Conservation (phyloP, 495 filamentous ascomycete species). For the Hypoxylon intermedium region DNA sequence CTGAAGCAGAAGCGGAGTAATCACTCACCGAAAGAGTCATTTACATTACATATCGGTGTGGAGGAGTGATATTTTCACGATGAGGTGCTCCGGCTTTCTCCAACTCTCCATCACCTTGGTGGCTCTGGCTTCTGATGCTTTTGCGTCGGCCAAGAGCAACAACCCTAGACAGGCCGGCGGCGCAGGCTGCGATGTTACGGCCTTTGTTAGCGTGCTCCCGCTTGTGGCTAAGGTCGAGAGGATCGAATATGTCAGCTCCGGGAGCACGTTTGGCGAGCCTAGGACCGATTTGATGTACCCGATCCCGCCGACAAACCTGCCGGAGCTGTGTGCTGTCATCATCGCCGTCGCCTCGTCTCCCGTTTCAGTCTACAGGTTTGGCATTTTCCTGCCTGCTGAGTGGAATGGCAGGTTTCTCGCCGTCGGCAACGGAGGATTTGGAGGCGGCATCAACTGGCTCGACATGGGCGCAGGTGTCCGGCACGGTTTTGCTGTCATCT, state of each 20-base stretch:
- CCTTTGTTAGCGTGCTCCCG: slow-evolving; percentile 39
- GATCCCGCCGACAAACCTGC: slow-evolving; percentile 52
- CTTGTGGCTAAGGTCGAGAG: slow-evolving; percentile 42
- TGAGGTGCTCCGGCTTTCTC: slow-evolving; percentile 32
- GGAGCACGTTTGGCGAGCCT: slow-evolving; percentile 48
- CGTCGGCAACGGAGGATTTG: slow-evolving; percentile 60
- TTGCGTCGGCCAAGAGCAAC: slow-evolving; percentile 4
- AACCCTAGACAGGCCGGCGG: slow-evolving; percentile 7
- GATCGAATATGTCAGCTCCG: slow-evolving; percentile 40
- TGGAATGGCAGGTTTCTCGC: slow-evolving; percentile 61
- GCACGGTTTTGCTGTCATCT: slow-evolving; percentile 60
- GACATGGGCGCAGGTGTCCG: slow-evolving; percentile 56
- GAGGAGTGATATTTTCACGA: slow-evolving; percentile 22
- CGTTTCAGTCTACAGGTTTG: slow-evolving; percentile 54
- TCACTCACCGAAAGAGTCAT: slow-evolving; percentile 25
- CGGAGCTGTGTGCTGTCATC: slow-evolving; percentile 57
- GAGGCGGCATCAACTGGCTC: slow-evolving; percentile 61
- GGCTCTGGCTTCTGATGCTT: slow-evolving; percentile 7
- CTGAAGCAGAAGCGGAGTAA: slow-evolving; percentile 14
- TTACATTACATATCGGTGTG: slow-evolving; percentile 18
- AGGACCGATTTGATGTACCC: slow-evolving; percentile 51
- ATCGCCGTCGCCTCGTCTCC: slow-evolving; percentile 54
- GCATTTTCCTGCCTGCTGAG: slow-evolving; percentile 56
- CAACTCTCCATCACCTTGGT: slow-evolving; percentile 25
- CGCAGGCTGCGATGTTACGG: slow-evolving; percentile 28